Evolutionary conservation across 768 basidiomycete genomes (phyloP), one percentile per base, ranked within the genome.

Genomic region (Mycena alexandri): DNA sequence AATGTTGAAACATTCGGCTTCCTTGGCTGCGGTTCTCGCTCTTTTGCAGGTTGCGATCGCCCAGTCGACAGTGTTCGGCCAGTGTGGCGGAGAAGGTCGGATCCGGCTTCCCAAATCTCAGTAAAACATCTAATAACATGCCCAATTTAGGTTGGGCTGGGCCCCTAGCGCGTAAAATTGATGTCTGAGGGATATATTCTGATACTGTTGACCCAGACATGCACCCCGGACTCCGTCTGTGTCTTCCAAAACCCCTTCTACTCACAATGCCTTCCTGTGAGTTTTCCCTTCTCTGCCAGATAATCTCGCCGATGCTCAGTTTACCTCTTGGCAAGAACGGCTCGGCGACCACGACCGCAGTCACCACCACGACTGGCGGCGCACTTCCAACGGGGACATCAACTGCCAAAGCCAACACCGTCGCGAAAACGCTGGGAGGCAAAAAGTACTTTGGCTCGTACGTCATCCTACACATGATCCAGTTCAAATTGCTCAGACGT

Each of bases 361-460:
- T 64, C 1, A 60, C 61, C 14, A 58, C 68, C 6, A 16, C 43
- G 19, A 66, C 73, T 5, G 24, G 24, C 11, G 33, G 71, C 22
- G 66, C 63, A 17, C 62, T 65, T 57, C 73, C 75, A 16, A 68
- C 74, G 22, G 71, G 69, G 3, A 75, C 75, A 12, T 70, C 77
- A 17, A 73, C 71, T 24, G 67, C 66, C 16, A 72, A 67, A 47
- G 69, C 84, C 11, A 77, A 85, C 73, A 71, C 69, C 10, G 76
- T 79, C 6, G 83, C 84, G 3, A 79, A 75, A 70, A 74, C 78
- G 7, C 52, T 63, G 7, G 77, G 80, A 6, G 80, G 81, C 2
- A 85, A 84, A 73, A 66, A 79, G 11, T 86, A 86, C 77, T 85
- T 85, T 56, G 84, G 85, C 33, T 75, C 81, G 69, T 52, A 17